Evolutionary conservation across 148 eudicot genomes (phyloP).

Genomic region (Rhododendron griersonianum): DNA sequence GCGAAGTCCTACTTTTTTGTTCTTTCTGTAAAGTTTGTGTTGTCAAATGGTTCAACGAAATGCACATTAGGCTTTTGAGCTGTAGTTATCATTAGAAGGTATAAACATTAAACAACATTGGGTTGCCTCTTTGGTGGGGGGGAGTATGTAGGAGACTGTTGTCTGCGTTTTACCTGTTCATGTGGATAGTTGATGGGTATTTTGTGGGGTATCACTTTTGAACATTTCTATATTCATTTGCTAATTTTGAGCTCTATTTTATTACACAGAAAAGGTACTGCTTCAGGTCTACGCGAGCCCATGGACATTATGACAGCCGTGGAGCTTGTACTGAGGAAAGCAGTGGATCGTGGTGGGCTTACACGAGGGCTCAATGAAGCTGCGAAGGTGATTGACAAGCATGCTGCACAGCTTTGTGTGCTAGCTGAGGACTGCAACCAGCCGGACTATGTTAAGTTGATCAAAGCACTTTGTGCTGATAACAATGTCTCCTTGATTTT

Average conservation of each 20-base stretch:
- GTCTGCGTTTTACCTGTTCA: neutral
- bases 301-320: conserved; percentile 38
- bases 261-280: conserved; percentile 4
- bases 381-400: conserved; percentile 42
- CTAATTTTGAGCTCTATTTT: neutral
- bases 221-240: neutral
- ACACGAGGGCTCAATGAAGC: conserved; percentile 41
- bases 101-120: neutral
- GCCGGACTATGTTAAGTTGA: conserved; percentile 36
- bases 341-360: conserved; percentile 32
- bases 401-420: conserved; percentile 43
- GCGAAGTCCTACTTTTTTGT: neutral
- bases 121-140: neutral
- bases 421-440: conserved; percentile 46
- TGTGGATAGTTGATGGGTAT: neutral
- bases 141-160: neutral
- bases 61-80: neutral
- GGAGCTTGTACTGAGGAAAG: conserved; percentile 38
- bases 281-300: conserved; percentile 35
- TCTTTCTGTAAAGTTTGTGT: neutral
- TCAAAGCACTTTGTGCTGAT: conserved; percentile 39
- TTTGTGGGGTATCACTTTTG: neutral
- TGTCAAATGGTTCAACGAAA: neutral
- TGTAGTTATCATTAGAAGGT: neutral
- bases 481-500: conserved; percentile 37